Evolutionary conservation across 176 grass and related monocot genomes (phyloP), one percentile per base, ranked within the genome.

Genomic region (Phoenix dactylifera): DNA sequence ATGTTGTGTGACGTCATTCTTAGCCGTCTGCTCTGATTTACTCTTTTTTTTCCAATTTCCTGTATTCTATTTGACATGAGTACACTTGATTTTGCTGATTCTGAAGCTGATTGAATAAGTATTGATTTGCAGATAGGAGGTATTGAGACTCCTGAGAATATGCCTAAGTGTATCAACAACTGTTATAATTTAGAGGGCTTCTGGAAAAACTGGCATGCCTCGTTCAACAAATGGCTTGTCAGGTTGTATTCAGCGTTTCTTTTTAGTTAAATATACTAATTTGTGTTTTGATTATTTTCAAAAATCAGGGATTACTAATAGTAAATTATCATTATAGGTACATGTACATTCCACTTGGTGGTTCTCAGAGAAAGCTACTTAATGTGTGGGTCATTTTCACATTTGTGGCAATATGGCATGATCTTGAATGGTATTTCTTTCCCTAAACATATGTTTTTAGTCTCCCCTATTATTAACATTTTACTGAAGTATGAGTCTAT

Each of bases 141-240:
- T 49, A 63, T 97, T 44, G 93, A 91, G 76, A 73, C 70, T 65
- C 84, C 93, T 55, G 93, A 97, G 76, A 97, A 97, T 67, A 91
- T 97, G 93, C 93, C 87, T 16, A 88, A 75, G 44, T 97, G 93
- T 62, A 82, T 91, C 75, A 97, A 90, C 77, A 91, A 91, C 67
- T 97, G 93, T 60, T 81, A 85, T 49, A 76, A 97, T 59, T 81
- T 97, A 69, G 93, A 97, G 66, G 91, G 80, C 70, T 97, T 97
- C 69, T 97, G 87, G 93, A 97, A 91, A 88, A 91, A 84, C 56
- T 97, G 93, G 93, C 93, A 91, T 80, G 87, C 87, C 65, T 91
- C 92, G 52, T 97, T 77, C 71, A 97, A 97, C 56, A 97, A 57
- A 92, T 97, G 93, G 93, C 69, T 97, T 80, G 87, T 97, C 79